Evolutionary conservation across 257 asterid genomes (phyloP), one percentile per base, ranked within the genome.

Genomic region (Solanum rostratum): DNA sequence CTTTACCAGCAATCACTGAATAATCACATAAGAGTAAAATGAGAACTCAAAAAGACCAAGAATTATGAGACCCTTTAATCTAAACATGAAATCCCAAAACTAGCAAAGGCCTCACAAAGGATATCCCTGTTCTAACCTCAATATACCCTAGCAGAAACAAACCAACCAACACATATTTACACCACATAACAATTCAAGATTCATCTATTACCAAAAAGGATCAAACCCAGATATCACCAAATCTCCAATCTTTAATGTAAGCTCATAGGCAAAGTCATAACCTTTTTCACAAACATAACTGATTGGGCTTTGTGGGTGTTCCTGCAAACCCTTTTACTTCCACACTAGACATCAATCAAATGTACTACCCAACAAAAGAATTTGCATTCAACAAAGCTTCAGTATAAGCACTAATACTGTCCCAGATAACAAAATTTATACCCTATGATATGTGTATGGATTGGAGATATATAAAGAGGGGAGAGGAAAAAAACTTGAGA

Each of bases 181-280:
- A 68, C 80, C 81, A 54, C 79, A 73, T 12, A 37, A 65, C 22
- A 81, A 74, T 63, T 80, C 84, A 83, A 59, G 70, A 83, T 79
- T 71, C 81, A 84, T 19, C 7, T 11, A 50, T 82, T 41, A 84
- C 80, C 53, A 63, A 68, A 68, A 71, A 74, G 41, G 84, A 70
- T 43, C 87, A 80, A 83, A 76, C 39, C 84, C 79, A 84, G 82
- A 74, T 53, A 85, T 55, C 24, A 57, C 85, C 86, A 85, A 83
- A 81, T 85, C 86, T 85, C 83, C 87, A 86, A 90, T 86, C 88
- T 86, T 37, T 66, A 84, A 82, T 84, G 91, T 88, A 88, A 73
- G 85, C 79, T 16, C 83, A 52, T 14, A 84, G 79, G 80, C 59
- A 83, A 86, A 89, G 89, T 79, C 84, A 85, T 68, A 83, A 50